Evolutionary conservation across 2,329 filamentous ascomycete genomes (phyloP).

Genomic region (Hypoxylon sp.): DNA sequence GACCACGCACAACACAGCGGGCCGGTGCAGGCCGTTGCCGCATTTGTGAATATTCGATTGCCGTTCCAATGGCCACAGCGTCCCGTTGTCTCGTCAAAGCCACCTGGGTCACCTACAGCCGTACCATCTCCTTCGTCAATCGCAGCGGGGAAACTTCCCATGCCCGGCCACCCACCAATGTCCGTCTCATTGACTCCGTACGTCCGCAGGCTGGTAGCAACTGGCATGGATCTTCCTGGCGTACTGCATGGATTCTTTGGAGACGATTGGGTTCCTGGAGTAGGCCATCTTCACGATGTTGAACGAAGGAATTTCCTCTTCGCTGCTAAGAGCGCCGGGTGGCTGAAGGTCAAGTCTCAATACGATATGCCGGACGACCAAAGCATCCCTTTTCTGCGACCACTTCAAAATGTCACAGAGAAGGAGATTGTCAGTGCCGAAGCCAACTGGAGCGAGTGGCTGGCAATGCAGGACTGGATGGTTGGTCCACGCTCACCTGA

Average conservation of each 20-base stretch:
- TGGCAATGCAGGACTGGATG: conserved; percentile 99
- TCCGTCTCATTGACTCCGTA: conserved; percentile 85
- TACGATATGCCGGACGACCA: conserved; percentile 91
- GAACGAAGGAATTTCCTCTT: conserved; percentile 96
- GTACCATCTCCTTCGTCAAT: conserved; percentile 52
- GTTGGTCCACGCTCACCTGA: conserved; percentile 83
- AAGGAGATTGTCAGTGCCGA: conserved; percentile 88
- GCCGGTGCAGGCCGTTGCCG: conserved; percentile 87
- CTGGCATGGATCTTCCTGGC: conserved; percentile 87
- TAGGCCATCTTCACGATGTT: conserved; percentile 86
- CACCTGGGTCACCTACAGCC: conserved; percentile 55
- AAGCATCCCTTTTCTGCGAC: conserved; percentile 87
- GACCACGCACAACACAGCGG: conserved; percentile 89
- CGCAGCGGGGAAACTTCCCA: conserved; percentile 51
- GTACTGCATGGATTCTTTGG: conserved; percentile 97
- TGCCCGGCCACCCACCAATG: conserved; percentile 53
- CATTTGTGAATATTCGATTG: conserved; percentile 91
- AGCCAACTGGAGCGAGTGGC: conserved; percentile 91
- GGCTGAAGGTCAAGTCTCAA: conserved; percentile 88
- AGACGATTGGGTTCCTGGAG: conserved; percentile 87
- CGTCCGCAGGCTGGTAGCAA: conserved; percentile 89
- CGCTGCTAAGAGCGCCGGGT: conserved; percentile 91
- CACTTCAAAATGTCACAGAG: conserved; percentile 81
- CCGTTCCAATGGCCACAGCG: conserved; percentile 79
- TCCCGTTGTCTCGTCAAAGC: conserved; percentile 61